These are phyloP conservation scores for Globisporangium abappressorium DNA, from an alignment of 352 stramenopile genomes.

Conservation along the genomic window DNA sequence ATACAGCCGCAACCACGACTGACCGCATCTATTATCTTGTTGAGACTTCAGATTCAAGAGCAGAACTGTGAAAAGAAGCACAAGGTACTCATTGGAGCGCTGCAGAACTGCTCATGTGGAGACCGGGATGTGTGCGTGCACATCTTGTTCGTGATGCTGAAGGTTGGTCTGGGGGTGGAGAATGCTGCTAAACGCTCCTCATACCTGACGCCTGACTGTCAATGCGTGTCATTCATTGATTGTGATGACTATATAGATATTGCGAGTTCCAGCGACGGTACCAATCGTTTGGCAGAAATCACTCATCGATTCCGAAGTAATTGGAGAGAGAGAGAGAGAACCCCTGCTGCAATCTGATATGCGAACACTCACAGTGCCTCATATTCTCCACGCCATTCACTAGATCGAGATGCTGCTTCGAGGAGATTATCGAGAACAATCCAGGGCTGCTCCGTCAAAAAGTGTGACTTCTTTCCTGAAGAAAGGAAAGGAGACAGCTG, in stretches of 20 bases:
- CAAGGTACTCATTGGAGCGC: slow-evolving; percentile 69
- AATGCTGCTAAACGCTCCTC: neutral
- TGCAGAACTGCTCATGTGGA: slow-evolving; percentile 74
- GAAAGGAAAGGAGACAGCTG: slow-evolving; percentile 25
- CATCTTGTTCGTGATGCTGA: slow-evolving; percentile 87
- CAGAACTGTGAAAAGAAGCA: slow-evolving; percentile 69
- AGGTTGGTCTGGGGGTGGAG: slow-evolving; percentile 25
- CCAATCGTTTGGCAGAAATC: slow-evolving; percentile 85
- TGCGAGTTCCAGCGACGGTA: slow-evolving; percentile 61
- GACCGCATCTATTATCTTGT: neutral
- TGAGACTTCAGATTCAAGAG: slow-evolving; percentile 53
- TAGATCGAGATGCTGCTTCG: slow-evolving; percentile 67
- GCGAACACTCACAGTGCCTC: neutral
- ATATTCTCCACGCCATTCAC: neutral
- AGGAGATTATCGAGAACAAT: slow-evolving; percentile 54
- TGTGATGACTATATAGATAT: slow-evolving; percentile 28
- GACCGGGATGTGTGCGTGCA: slow-evolving; percentile 79
- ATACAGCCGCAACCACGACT: neutral
- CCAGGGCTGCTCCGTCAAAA: slow-evolving; percentile 19
- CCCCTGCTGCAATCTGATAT: neutral
- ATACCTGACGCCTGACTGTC: neutral
- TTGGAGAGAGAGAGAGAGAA: too few species aligned
- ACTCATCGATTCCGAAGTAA: slow-evolving; percentile 77
- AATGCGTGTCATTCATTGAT: neutral
- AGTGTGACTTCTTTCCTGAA: slow-evolving; percentile 38